These are phyloP conservation scores for Eucalyptus decipiens DNA, from an alignment of 345 rosid genomes.

Conservation along the genomic window DNA sequence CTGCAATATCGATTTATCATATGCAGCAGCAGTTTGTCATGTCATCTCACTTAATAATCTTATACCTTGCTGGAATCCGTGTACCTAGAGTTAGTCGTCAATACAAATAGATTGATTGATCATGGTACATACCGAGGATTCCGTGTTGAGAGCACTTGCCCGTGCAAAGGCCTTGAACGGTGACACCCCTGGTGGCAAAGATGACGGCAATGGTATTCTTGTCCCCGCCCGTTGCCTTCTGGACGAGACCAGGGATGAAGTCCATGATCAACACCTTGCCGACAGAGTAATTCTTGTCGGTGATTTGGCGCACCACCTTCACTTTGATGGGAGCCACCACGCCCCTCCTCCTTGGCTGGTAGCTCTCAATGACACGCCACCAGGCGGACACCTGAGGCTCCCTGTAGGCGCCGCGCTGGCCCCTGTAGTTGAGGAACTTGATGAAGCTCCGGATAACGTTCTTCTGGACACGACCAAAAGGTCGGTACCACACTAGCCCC, in stretches of 20 bases:
- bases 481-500: conserved; percentile 17
- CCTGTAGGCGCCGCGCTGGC: background rate
- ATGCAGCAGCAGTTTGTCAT: background rate
- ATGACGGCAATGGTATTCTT: conserved; percentile 19
- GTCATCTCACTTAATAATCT: background rate
- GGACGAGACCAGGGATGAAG: conserved; percentile 4
- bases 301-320: conserved; percentile 11
- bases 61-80: background rate
- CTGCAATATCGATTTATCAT: background rate
- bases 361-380: conserved; percentile 34
- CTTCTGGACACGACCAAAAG: conserved; percentile 7
- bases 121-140: background rate
- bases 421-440: conserved; percentile 1
- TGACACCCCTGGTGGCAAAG: conserved; percentile 30
- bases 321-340: conserved; percentile 12
- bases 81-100: no score
- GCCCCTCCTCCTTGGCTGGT: conserved; percentile 3
- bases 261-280: conserved; percentile 35
- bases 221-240: conserved; percentile 6
- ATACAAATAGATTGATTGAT: background rate
- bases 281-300: conserved; percentile 10
- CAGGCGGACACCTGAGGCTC: conserved; percentile 14
- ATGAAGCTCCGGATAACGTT: conserved; percentile 4
- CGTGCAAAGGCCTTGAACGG: conserved; percentile 30
- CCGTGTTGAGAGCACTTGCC: conserved; percentile 36